Percentiles rank a stretch among this genome's conserved stretches.
phyloP scores from a whole-genome alignment of 495 filamentous ascomycete species.

The Penicillium odoratum region DNA sequence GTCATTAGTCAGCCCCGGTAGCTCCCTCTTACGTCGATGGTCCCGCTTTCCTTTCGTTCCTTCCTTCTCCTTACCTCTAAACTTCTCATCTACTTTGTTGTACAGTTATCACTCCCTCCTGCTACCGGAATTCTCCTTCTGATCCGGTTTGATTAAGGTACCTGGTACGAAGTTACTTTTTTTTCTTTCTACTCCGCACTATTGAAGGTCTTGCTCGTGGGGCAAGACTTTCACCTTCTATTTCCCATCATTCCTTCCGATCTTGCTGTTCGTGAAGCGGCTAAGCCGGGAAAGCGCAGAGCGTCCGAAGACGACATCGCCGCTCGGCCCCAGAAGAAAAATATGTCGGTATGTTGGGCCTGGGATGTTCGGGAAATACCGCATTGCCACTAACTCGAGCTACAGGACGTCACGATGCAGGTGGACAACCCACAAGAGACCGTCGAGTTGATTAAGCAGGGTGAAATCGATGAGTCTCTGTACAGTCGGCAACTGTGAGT shows the following conservation, averaged over 20 bases:
- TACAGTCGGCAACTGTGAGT: constrained; percentile 92
- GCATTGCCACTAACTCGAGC: constrained; percentile 19
- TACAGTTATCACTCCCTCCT: constrained; percentile 13
- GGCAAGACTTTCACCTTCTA: constrained; percentile 50
- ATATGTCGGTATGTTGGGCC: constrained; percentile 70
- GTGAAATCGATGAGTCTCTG: constrained; percentile 91
- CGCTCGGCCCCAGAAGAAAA: constrained; percentile 73
- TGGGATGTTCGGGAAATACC: neutral
- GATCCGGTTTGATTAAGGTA: constrained; percentile 21
- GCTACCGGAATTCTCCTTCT: constrained; percentile 16
- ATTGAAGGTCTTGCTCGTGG: constrained; percentile 52
- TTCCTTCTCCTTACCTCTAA: constrained; percentile 18
- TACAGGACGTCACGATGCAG: constrained; percentile 74
- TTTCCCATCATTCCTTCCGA: constrained; percentile 57
- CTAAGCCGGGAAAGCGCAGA: constrained; percentile 83
- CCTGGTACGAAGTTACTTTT: constrained; percentile 38
- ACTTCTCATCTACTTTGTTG: constrained; percentile 12
- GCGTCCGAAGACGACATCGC: constrained; percentile 69
- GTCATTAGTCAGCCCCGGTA: constrained; percentile 19
- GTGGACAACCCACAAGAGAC: constrained; percentile 64
- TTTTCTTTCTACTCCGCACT: constrained; percentile 24
- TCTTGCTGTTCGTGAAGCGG: constrained; percentile 53
- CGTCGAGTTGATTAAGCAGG: constrained; percentile 59
- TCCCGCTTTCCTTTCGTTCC: constrained; percentile 17
- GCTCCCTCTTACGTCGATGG: constrained; percentile 45